phyloP scores from a whole-genome alignment of 2,329 filamentous ascomycete genomes.

The Phyllosticta citrichinensis region DNA sequence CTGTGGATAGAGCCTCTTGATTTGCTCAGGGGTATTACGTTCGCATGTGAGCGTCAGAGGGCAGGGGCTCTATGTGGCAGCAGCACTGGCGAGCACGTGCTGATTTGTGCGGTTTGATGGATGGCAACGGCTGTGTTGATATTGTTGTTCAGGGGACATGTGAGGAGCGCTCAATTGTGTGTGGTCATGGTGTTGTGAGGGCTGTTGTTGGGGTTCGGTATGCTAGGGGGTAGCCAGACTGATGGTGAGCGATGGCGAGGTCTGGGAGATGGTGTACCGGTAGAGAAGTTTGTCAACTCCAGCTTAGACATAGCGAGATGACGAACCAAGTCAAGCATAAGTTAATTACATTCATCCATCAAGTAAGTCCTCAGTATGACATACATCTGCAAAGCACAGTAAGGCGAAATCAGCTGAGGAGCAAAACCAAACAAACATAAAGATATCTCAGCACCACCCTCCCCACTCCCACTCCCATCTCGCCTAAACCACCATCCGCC shows the following conservation, averaged over 20 bases:
- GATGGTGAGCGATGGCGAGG: too few relatives aligned
- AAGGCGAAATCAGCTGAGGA: too few relatives aligned
- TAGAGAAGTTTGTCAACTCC: too few relatives aligned
- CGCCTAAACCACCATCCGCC: neutral
- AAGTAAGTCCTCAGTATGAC: too few relatives aligned
- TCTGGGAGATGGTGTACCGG: too few relatives aligned
- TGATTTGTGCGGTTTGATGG: neutral
- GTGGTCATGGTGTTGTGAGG: neutral
- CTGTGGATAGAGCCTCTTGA: neutral
- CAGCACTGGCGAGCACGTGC: neutral
- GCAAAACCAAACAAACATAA: neutral
- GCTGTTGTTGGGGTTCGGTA: too few relatives aligned
- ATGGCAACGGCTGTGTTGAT: neutral
- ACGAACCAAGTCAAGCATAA: too few relatives aligned
- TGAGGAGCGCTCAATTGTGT: neutral
- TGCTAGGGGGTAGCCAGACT: too few relatives aligned
- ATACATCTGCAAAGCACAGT: too few relatives aligned
- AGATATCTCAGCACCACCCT: neutral
- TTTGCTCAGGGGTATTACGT: neutral
- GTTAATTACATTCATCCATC: too few relatives aligned
- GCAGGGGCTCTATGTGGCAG: neutral
- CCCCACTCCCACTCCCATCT: neutral
- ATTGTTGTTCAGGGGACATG: neutral
- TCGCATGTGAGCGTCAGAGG: neutral
- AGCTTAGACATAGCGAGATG: too few relatives aligned